These are phyloP conservation scores for Xanthoconium stramineum DNA, from an alignment of 768 basidiomycete species.

Conservation along the genomic window DNA sequence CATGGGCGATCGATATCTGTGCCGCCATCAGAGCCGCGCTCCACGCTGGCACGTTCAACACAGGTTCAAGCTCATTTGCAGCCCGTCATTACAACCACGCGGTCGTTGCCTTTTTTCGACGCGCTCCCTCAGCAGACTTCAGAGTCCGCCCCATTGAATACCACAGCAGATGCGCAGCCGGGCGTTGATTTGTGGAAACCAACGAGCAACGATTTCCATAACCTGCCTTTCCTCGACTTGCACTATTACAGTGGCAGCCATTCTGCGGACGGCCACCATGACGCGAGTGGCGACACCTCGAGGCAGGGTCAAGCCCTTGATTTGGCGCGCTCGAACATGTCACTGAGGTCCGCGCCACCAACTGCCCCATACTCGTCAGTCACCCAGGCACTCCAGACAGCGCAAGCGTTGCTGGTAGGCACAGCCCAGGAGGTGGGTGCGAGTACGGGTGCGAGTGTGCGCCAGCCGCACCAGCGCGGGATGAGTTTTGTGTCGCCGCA, in stretches of 20 bases:
- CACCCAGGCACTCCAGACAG: conserved; percentile 33
- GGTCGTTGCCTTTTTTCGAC: conserved; percentile 32
- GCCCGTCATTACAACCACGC: conserved; percentile 36
- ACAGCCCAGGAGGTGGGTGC: conserved; percentile 10
- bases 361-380: conserved; percentile 25
- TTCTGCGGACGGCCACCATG: conserved; percentile 28
- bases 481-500: conserved; percentile 53
- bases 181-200: conserved; percentile 31
- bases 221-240: conserved; percentile 68
- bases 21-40: conserved; percentile 54
- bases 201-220: conserved; percentile 37
- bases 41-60: conserved; percentile 35
- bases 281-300: conserved; percentile 24
- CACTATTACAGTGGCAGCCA: conserved; percentile 54
- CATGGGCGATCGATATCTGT: conserved; percentile 56
- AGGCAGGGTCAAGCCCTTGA: conserved; percentile 51
- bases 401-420: conserved; percentile 29
- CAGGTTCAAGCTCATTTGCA: conserved; percentile 34
- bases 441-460: conserved; percentile 3
- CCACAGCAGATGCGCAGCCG: conserved; percentile 15
- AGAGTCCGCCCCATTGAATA: conserved; percentile 23
- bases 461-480: conserved; percentile 42
- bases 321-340: conserved; percentile 39
- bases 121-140: conserved; percentile 22
- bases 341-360: conserved; percentile 28